phyloP scores from a whole-genome alignment of 257 asterid genomes.

The Galeopsis tetrahit region DNA sequence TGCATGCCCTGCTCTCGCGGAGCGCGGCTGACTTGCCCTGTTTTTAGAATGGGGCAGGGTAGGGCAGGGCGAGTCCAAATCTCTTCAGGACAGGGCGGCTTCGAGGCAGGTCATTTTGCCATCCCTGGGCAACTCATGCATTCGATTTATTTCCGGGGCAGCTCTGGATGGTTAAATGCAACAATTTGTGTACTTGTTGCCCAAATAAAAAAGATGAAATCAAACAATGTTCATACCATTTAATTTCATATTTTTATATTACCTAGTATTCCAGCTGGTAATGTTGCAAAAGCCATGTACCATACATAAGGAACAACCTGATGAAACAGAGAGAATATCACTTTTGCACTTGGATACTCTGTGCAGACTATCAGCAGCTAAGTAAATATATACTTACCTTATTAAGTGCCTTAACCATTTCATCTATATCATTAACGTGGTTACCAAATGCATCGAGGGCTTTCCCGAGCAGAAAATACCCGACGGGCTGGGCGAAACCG shows the following conservation, averaged over 20 bases:
- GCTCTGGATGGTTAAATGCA: no score
- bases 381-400: conserved; percentile 48
- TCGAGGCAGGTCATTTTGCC: no score
- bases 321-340: not conserved
- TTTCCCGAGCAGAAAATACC: conserved; percentile 72
- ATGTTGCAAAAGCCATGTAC: conserved; percentile 88
- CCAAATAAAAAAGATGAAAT: no score
- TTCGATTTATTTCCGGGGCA: no score
- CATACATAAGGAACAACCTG: conserved; percentile 86
- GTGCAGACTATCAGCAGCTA: not conserved
- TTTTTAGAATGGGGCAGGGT: no score
- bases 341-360: not conserved
- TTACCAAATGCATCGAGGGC: conserved; percentile 79
- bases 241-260: not conserved
- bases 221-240: no score
- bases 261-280: conserved; percentile 88
- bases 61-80: no score
- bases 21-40: no score
- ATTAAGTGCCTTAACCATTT: conserved; percentile 71
- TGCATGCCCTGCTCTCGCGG: no score
- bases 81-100: no score
- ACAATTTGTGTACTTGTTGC: no score
- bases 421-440: conserved; percentile 48
- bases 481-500: conserved; percentile 81
- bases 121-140: no score